Percentiles rank a stretch among this genome's conserved stretches.
These are phyloP conservation scores for Tubosaeta sp. DNA, from an alignment of 768 basidiomycete species.

Conservation along the genomic window DNA sequence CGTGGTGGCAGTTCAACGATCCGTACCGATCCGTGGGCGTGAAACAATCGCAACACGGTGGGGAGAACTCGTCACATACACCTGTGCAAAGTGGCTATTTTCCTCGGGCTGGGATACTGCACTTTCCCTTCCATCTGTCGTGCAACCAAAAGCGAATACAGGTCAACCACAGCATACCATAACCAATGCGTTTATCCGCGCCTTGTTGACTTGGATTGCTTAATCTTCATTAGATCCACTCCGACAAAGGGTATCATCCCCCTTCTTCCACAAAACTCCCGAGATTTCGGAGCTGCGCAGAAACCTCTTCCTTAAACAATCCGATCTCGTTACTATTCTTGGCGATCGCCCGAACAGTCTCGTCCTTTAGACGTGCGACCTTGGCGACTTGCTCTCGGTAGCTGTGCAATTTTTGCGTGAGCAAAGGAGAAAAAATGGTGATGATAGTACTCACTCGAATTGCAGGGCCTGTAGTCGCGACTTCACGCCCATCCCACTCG, in stretches of 20 bases:
- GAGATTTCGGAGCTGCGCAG: conserved; percentile 63
- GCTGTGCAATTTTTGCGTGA: conserved; percentile 36
- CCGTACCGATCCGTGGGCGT: background rate
- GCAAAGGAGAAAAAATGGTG: background rate
- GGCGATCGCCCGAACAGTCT: conserved; percentile 74
- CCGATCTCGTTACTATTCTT: conserved; percentile 84
- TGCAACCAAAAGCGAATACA: background rate
- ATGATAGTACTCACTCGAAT: conserved; percentile 53
- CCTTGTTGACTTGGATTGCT: background rate
- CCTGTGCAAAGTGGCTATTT: background rate
- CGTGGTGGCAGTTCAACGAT: background rate
- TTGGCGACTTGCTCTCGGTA: conserved; percentile 79
- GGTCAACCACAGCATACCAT: background rate
- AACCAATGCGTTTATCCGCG: background rate
- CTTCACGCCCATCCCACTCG: conserved; percentile 81
- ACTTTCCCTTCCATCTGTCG: background rate
- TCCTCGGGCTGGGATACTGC: background rate
- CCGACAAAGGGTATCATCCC: conserved; percentile 20
- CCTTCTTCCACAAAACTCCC: conserved; percentile 63
- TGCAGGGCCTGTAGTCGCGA: conserved; percentile 71
- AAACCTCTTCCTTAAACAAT: conserved; percentile 75
- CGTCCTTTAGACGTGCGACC: conserved; percentile 68
- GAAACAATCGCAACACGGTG: background rate
- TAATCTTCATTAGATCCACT: too few species aligned
- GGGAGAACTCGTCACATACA: background rate